Conservation (phyloP, 2,329 filamentous ascomycete species). For the Penicillium freii region DNA sequence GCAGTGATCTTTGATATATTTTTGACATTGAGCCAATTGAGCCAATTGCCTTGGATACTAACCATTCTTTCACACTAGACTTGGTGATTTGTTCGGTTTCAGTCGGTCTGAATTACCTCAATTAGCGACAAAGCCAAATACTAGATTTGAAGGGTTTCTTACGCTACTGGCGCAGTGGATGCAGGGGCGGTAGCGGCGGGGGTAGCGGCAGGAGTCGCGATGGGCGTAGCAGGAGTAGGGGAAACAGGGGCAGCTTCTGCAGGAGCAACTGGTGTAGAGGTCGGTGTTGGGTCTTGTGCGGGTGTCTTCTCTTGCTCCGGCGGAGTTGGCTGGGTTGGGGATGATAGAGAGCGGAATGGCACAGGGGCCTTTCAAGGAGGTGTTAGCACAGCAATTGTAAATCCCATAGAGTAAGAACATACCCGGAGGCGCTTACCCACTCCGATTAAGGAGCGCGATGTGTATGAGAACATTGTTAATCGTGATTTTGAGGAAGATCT, state of each 20-base stretch:
- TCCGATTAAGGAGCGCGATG: slow-evolving; percentile 24
- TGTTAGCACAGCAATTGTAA: not conserved
- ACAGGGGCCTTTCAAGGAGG: slow-evolving; percentile 14
- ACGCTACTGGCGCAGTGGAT: slow-evolving; percentile 8
- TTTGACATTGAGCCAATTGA: not conserved
- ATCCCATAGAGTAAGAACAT: not conserved
- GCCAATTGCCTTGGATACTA: slow-evolving; percentile 8
- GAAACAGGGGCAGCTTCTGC: not conserved
- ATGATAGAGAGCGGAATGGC: slow-evolving; percentile 22
- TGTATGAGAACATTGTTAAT: slow-evolving; percentile 27
- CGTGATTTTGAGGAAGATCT: slow-evolving; percentile 3
- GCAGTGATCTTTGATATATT: slow-evolving; percentile 1
- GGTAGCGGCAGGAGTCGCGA: not conserved
- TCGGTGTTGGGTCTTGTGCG: slow-evolving; percentile 1
- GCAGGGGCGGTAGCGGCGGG: not conserved
- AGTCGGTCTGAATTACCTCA: slow-evolving; percentile 12
- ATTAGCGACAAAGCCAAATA: slow-evolving; percentile 2
- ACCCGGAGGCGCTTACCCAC: slow-evolving; percentile 25
- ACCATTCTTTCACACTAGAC: slow-evolving; percentile 32
- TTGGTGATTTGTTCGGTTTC: slow-evolving; percentile 14
- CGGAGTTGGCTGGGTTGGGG: slow-evolving; percentile 19
- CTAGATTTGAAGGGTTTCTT: slow-evolving; percentile 3
- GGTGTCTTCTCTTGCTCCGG: slow-evolving; percentile 15
- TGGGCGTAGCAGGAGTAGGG: not conserved
- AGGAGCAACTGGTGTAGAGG: not conserved